Conservation (phyloP, 257 asterid species). For the Penstemon barbatus region DNA sequence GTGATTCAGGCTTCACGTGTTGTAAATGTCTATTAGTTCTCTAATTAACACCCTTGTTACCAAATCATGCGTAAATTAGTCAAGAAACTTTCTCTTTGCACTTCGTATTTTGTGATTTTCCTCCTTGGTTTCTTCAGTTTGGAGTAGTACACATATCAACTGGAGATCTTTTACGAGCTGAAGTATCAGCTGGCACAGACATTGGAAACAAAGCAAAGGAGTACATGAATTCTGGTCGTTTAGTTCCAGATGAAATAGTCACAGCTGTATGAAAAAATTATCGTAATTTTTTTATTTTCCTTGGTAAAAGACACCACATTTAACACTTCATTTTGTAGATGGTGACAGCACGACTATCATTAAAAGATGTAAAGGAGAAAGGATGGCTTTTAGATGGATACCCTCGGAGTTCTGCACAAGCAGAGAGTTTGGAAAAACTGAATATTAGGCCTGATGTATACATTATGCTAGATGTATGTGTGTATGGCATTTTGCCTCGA, state of each 20-base stretch:
- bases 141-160: slow-evolving; percentile 92
- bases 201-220: slow-evolving; percentile 87
- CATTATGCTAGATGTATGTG: slow-evolving; percentile 78
- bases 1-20: no score
- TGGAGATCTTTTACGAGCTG: slow-evolving; percentile 95
- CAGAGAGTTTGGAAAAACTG: slow-evolving; percentile 79
- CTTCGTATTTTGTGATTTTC: slow-evolving; percentile 9
- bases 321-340: slow-evolving; percentile 51
- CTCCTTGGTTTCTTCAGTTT: slow-evolving; percentile 55
- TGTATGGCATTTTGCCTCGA: slow-evolving; percentile 16
- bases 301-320: slow-evolving; percentile 20
- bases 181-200: slow-evolving; percentile 78
- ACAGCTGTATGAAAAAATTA: slow-evolving; percentile 62
- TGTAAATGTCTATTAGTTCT: no score
- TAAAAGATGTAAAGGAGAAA: slow-evolving; percentile 78
- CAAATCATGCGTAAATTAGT: background rate
- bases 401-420: slow-evolving; percentile 84
- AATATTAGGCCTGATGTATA: slow-evolving; percentile 77
- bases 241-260: slow-evolving; percentile 91
- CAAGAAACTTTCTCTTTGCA: background rate
- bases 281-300: background rate
- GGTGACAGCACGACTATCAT: slow-evolving; percentile 76
- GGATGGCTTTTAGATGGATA: slow-evolving; percentile 98
- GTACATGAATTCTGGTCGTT: slow-evolving; percentile 78
- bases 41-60: no score